Base-by-base conservation (phyloP, 208 protist species). In the Trypanosoma lewisi region DNA sequence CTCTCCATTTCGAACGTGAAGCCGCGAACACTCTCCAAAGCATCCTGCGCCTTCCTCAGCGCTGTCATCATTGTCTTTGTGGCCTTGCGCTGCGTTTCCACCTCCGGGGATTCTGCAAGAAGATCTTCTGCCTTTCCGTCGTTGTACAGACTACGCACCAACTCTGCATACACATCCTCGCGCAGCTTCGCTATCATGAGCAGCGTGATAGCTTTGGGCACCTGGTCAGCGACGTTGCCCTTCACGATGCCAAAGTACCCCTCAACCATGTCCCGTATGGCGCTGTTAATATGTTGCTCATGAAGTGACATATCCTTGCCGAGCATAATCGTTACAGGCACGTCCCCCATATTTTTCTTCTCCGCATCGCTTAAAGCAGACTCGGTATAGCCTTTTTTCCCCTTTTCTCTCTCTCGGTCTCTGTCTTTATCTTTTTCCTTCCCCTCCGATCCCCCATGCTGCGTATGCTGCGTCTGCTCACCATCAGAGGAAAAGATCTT, bases 191-290 rank as follows among this genome's bases (percentile, higher is more conserved):
- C 95, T 50, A 99, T 98, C 65, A 99, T 90, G 52, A 99, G 98
- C 59, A 98, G 87, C 58, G 98, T 99, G 54, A 99, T 98, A 23
- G 94, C 89, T 82, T 99, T 99, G 41, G 98, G 98, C 8, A 99
- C 94, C 62, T 93, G 83, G 67, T 99, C 98, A 39, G 83, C 64
- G 21, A 98, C 82, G 80, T 89, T 96, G 41, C 84, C 86, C 71
- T 96, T 92, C 44, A 97, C 83, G 67, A 97, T 94, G 7, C 65
- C 63, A 49, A 97, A 97, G 78, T 98, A 97, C 31, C 86, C 87
- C 76, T 93, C 87, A 53, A 96, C 87, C 84, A 96, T 94, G 62
- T 93, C 85, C 16, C 86, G 81, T 37, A 94, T 90, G 31, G 81
- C 82, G 65, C 78, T 81, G 77, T 96, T 85, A 70, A 93, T 87